phyloP scores from a whole-genome alignment of 192 early-diverging fungal genomes.

The Backusella westeae region DNA sequence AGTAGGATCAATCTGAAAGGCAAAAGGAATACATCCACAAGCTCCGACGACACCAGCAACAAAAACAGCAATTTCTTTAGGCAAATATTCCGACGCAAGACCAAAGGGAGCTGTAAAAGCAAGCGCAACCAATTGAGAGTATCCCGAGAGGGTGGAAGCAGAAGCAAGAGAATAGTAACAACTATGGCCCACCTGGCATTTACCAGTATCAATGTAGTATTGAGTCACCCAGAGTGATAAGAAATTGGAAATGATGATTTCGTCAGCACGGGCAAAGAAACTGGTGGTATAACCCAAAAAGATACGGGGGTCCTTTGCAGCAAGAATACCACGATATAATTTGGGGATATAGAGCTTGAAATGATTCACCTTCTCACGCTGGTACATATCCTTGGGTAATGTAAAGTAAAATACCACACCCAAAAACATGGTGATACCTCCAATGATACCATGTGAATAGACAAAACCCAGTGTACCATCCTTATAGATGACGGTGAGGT shows the following conservation, averaged over 20 bases:
- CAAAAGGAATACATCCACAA: slow-evolving; percentile 50
- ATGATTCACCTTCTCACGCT: not conserved
- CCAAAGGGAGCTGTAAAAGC: slow-evolving; percentile 64
- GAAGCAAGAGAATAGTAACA: slow-evolving; percentile 33
- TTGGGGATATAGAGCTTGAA: slow-evolving; percentile 22
- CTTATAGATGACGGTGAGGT: slow-evolving; percentile 9
- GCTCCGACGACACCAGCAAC: slow-evolving; percentile 49
- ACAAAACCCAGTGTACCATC: slow-evolving; percentile 29
- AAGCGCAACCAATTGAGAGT: slow-evolving; percentile 64
- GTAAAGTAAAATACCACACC: slow-evolving; percentile 32
- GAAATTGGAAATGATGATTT: slow-evolving; percentile 66
- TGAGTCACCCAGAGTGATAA: slow-evolving; percentile 62
- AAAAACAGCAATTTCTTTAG: slow-evolving; percentile 38
- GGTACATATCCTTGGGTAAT: slow-evolving; percentile 26
- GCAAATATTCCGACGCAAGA: slow-evolving; percentile 33
- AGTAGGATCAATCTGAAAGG: slow-evolving; percentile 46
- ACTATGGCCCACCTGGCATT: slow-evolving; percentile 35
- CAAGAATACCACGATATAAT: slow-evolving; percentile 56
- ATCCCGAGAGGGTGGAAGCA: slow-evolving; percentile 43
- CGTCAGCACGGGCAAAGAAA: slow-evolving; percentile 73
- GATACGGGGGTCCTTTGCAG: slow-evolving; percentile 55
- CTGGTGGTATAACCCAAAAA: slow-evolving; percentile 61
- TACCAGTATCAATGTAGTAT: slow-evolving; percentile 57
- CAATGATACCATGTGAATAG: slow-evolving; percentile 31
- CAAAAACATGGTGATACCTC: slow-evolving; percentile 33